phyloP scores from a whole-genome alignment of 306 rosid genomes.

The Hippophae gyantsensis region DNA sequence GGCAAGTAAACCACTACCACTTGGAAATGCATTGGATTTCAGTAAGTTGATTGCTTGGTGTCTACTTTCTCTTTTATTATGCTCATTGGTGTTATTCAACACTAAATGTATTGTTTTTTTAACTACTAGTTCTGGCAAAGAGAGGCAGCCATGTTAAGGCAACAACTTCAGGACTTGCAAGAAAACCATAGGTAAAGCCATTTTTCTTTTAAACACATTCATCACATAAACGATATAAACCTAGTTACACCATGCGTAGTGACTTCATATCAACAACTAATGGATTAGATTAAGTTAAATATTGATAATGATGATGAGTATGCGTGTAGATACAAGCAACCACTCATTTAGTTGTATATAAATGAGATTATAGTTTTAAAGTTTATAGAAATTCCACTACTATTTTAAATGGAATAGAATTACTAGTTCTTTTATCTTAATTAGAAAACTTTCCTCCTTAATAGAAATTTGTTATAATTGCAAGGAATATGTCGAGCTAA shows the following conservation, averaged over 20 bases:
- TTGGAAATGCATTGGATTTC: not conserved
- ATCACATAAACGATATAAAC: not conserved
- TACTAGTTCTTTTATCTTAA: too few species aligned
- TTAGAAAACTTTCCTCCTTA: too few species aligned
- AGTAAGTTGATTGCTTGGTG: not conserved
- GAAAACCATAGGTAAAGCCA: constrained; percentile 63
- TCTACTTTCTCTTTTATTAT: not conserved
- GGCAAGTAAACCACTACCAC: too few species aligned
- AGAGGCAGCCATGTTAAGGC: constrained; percentile 78
- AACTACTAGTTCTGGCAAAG: constrained; percentile 73
- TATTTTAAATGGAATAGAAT: too few species aligned
- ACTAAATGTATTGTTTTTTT: constrained; percentile 6
- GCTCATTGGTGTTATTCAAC: constrained; percentile 2
- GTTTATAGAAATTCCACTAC: too few species aligned
- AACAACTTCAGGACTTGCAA: constrained; percentile 66
- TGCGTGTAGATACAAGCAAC: too few species aligned
- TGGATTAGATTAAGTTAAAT: not conserved
- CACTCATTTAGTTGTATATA: too few species aligned
- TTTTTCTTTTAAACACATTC: constrained; percentile 1
- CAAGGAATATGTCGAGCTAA: too few species aligned
- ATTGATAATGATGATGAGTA: not conserved
- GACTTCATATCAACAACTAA: not conserved
- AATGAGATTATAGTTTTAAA: too few species aligned
- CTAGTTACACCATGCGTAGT: not conserved
- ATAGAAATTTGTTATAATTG: too few species aligned